phyloP scores from a whole-genome alignment of 257 asterid genomes.

The Lycium barbarum region DNA sequence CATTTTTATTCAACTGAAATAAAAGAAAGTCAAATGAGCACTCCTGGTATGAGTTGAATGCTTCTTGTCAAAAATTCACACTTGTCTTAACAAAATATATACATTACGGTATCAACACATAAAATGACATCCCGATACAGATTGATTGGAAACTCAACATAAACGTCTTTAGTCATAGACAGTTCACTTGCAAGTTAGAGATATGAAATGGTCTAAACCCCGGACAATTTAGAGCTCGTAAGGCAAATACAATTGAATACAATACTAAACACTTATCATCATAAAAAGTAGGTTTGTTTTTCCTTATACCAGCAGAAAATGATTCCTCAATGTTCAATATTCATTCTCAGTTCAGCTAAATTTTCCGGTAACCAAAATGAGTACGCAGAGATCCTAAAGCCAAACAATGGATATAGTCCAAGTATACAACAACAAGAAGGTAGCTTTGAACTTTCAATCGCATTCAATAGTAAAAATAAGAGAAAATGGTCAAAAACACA shows the following conservation, averaged over 20 bases:
- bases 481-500: too few relatives aligned
- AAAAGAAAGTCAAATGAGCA: background rate
- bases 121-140: background rate
- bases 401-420: too few relatives aligned
- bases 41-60: too few relatives aligned
- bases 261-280: background rate
- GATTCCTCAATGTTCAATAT: background rate
- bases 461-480: background rate
- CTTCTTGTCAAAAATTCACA: background rate
- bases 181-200: background rate
- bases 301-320: background rate
- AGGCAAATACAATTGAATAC: background rate
- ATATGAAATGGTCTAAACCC: background rate
- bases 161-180: background rate
- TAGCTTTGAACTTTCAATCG: too few relatives aligned
- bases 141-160: background rate
- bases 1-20: conserved; percentile 37
- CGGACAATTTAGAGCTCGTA: background rate
- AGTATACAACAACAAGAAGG: background rate
- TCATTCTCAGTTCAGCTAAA: background rate
- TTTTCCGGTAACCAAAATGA: background rate
- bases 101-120: background rate
- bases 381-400: background rate
- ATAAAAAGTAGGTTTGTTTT: background rate
- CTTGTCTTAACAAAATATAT: background rate